phyloP scores from a whole-genome alignment of 768 basidiomycete genomes.

The Rhodotorula sphaerocarpa region DNA sequence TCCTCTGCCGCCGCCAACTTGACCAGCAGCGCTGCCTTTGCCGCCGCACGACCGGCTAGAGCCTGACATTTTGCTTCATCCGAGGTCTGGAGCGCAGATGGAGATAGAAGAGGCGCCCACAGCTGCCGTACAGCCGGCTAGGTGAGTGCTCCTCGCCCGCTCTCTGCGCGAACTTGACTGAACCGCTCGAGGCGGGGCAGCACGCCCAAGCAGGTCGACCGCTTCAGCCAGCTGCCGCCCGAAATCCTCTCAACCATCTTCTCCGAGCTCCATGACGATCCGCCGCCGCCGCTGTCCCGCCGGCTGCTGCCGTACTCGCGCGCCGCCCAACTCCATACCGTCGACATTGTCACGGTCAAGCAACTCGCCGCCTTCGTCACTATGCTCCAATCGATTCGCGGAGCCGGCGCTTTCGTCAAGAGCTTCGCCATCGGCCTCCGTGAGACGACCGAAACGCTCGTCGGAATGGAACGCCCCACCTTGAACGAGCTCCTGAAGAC shows the following conservation, averaged over 20 bases:
- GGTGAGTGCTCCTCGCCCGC: too few species aligned
- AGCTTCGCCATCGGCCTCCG: background rate
- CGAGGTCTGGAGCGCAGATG: too few species aligned
- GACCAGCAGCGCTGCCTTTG: too few species aligned
- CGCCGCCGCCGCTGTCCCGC: constrained; percentile 5
- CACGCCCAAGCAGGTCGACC: background rate
- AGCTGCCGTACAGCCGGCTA: too few species aligned
- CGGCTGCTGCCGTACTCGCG: constrained; percentile 23
- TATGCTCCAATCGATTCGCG: background rate
- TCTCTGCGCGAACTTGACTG: too few species aligned
- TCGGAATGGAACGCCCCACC: background rate
- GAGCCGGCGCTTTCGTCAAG: background rate
- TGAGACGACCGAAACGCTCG: constrained; percentile 9
- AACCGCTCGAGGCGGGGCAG: too few species aligned
- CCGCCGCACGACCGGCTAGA: too few species aligned
- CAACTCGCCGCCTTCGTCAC: background rate
- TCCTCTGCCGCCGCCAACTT: too few species aligned
- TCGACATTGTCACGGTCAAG: background rate
- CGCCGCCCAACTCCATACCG: background rate
- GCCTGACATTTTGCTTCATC: too few species aligned
- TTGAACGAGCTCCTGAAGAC: constrained; percentile 2
- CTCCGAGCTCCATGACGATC: background rate
- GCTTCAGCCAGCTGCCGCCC: constrained; percentile 6
- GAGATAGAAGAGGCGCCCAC: too few species aligned
- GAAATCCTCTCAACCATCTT: constrained; percentile 21